Conservation (phyloP, 805 yeast species). For the Phaffomyces thermotolerans region DNA sequence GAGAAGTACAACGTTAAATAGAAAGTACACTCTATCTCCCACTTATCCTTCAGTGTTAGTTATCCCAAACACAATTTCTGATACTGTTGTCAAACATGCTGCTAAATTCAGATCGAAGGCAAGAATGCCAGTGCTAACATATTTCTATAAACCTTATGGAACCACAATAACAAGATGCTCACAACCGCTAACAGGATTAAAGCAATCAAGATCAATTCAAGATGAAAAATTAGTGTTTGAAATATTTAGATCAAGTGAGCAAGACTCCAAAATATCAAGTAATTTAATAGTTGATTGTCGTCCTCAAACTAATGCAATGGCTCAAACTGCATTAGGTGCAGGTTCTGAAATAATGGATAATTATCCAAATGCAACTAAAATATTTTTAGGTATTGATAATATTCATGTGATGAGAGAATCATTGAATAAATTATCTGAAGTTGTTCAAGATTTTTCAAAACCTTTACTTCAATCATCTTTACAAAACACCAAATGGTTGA, state of each 20-base stretch:
- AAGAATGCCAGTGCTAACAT: conserved; percentile 76
- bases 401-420: conserved; percentile 94
- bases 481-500: conserved; percentile 71
- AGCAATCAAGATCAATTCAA: conserved; percentile 80
- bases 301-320: conserved; percentile 91
- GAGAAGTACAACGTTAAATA: conserved; percentile 65
- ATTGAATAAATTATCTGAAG: conserved; percentile 51
- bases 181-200: conserved; percentile 89
- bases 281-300: conserved; percentile 85
- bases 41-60: conserved; percentile 67
- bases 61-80: conserved; percentile 75
- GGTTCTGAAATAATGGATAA: conserved; percentile 92
- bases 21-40: conserved; percentile 56
- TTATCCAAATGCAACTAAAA: conserved; percentile 61
- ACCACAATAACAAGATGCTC: conserved; percentile 83
- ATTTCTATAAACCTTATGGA: conserved; percentile 60
- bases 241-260: conserved; percentile 54
- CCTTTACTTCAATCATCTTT: conserved; percentile 49
- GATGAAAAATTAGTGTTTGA: conserved; percentile 80
- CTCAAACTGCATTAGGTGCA: conserved; percentile 96
- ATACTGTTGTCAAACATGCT: conserved; percentile 76
- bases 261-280: conserved; percentile 31
- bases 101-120: conserved; percentile 79
- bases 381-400: conserved; percentile 87
- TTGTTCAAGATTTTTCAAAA: conserved; percentile 55